Evolutionary conservation across 768 basidiomycete species (phyloP).

Genomic region (Boletales sp.): DNA sequence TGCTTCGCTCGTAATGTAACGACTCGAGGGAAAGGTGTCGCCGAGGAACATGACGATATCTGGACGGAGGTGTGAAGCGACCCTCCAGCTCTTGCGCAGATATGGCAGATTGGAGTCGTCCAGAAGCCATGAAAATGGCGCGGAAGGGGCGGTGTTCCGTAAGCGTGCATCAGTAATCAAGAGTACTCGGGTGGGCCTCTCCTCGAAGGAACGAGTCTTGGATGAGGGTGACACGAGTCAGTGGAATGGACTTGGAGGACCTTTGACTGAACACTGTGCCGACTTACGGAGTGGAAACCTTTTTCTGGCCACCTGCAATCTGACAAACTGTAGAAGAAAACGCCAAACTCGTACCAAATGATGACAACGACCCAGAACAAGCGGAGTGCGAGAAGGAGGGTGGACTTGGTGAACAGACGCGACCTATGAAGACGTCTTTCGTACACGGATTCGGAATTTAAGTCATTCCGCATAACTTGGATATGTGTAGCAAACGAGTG

Average conservation of each 20-base stretch:
- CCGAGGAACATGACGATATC: constrained; percentile 72
- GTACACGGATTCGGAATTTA: constrained; percentile 10
- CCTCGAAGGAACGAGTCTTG: constrained; percentile 17
- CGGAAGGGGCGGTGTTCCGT: constrained; percentile 33
- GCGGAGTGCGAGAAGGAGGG: constrained; percentile 43
- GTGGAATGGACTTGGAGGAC: no score
- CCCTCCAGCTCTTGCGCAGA: constrained; percentile 69
- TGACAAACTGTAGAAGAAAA: constrained; percentile 56
- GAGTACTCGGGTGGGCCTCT: constrained; percentile 52
- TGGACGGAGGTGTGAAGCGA: constrained; percentile 52
- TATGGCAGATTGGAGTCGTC: constrained; percentile 51
- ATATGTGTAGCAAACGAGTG: background rate
- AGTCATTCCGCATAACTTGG: constrained; percentile 27
- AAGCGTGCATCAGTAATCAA: constrained; percentile 71
- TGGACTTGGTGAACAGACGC: constrained; percentile 25
- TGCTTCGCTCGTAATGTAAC: constrained; percentile 44
- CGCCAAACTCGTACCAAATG: constrained; percentile 63
- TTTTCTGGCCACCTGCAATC: constrained; percentile 58
- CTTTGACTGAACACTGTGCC: no score
- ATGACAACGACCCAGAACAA: constrained; percentile 53
- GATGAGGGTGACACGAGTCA: constrained; percentile 1
- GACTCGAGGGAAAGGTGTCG: constrained; percentile 69
- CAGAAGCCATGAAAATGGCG: constrained; percentile 37
- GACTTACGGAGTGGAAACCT: constrained; percentile 26
- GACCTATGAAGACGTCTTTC: constrained; percentile 26